Evolutionary conservation across 2,329 filamentous ascomycete genomes (phyloP).

Genomic region (Talaromyces marneffei): DNA sequence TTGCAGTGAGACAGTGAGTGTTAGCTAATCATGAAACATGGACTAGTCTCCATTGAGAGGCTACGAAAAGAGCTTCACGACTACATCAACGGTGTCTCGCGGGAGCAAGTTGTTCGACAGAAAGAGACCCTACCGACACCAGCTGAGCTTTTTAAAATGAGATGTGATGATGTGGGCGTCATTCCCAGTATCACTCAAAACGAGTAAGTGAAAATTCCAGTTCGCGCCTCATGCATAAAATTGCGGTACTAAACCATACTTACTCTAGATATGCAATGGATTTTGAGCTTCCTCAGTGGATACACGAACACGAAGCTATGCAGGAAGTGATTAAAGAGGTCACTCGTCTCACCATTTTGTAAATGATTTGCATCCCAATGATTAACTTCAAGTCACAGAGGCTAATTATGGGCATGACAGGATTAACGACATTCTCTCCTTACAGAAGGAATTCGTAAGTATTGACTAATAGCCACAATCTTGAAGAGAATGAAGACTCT

Average conservation of each 20-base stretch:
- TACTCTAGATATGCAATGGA: slow-evolving; percentile 1
- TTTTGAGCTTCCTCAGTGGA: slow-evolving; percentile 3
- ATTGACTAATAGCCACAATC: not conserved
- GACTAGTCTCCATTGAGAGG: not conserved
- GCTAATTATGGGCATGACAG: not conserved
- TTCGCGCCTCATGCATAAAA: not conserved
- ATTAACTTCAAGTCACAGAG: not conserved
- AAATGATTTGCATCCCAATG: not conserved
- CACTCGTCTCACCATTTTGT: not conserved
- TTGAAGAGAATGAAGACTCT: not conserved
- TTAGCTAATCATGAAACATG: not conserved
- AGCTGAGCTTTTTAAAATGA: slow-evolving; percentile 3
- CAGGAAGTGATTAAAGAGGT: slow-evolving; percentile 1
- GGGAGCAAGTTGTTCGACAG: slow-evolving; percentile 1
- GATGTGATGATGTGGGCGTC: not conserved
- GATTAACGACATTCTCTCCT: slow-evolving; percentile 1
- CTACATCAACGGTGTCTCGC: not conserved
- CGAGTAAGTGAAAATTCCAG: not conserved
- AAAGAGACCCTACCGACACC: not conserved
- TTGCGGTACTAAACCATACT: not conserved
- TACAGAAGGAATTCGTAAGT: not conserved
- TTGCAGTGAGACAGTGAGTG: too few relatives aligned
- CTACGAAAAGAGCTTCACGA: slow-evolving; percentile 3
- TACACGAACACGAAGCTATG: slow-evolving; percentile 2
- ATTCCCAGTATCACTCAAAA: slow-evolving; percentile 5